phyloP scores from a whole-genome alignment of 2,329 filamentous ascomycete genomes.

The Colletotrichum liaoningense region DNA sequence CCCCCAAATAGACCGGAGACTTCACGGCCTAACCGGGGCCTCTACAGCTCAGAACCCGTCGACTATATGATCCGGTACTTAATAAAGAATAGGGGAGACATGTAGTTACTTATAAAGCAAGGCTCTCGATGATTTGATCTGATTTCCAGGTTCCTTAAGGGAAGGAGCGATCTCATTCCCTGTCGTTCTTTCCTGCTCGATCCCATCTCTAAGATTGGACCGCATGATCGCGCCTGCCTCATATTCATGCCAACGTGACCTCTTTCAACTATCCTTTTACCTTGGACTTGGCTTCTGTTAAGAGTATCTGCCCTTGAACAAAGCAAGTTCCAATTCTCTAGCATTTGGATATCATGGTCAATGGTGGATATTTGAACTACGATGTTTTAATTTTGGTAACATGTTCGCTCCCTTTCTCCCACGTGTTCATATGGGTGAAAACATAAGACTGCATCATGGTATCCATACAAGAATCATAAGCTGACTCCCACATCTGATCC shows the following conservation, averaged over 20 bases:
- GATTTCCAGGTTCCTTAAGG: not conserved
- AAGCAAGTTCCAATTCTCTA: no score
- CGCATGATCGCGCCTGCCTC: not conserved
- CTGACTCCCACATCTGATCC: not conserved
- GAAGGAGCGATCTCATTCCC: not conserved
- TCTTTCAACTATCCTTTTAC: no score
- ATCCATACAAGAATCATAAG: not conserved
- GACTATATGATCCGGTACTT: not conserved
- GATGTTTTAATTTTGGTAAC: no score
- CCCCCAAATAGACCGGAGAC: not conserved
- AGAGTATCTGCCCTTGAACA: no score
- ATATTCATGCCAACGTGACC: not conserved
- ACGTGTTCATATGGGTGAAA: no score
- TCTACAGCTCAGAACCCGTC: not conserved
- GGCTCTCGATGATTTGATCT: not conserved
- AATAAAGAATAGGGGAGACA: not conserved
- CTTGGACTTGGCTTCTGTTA: no score
- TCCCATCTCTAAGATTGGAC: not conserved
- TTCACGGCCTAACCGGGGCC: not conserved
- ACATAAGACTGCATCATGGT: no score
- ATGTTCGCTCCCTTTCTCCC: no score
- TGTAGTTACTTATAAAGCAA: not conserved
- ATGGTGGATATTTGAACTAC: not conserved
- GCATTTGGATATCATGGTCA: not conserved
- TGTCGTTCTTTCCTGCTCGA: not conserved